A percentile compares a stretch with the other conserved stretches of the same genome.
Conservation (phyloP, 805 yeast species). For the Barnettozyma siamensis region DNA sequence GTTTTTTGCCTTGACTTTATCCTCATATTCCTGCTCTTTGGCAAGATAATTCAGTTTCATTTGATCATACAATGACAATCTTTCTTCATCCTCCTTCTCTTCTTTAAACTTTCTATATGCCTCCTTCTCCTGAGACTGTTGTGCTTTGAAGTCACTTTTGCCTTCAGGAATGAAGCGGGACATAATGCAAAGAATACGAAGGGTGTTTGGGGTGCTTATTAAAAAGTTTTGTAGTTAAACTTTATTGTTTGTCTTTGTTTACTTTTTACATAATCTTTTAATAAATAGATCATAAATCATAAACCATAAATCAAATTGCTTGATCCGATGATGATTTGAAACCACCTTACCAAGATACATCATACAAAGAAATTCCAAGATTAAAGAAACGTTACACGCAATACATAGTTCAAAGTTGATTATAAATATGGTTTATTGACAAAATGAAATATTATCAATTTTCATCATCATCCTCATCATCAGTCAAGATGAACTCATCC, state of each 20-base stretch:
- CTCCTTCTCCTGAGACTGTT: slow-evolving; percentile 14
- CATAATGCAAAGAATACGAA: slow-evolving; percentile 17
- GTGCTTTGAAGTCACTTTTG: slow-evolving; percentile 19
- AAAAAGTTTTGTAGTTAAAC: too few species aligned
- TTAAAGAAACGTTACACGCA: too few species aligned
- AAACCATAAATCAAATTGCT: too few species aligned
- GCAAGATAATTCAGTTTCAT: slow-evolving; percentile 22
- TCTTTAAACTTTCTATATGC: slow-evolving; percentile 15
- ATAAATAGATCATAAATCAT: too few species aligned
- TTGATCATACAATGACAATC: slow-evolving; percentile 23
- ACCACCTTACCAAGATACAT: too few species aligned
- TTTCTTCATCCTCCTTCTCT: slow-evolving; percentile 20
- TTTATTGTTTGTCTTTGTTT: too few species aligned
- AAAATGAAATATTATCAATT: neutral
- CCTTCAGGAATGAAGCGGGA: slow-evolving; percentile 26
- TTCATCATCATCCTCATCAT: slow-evolving; percentile 19
- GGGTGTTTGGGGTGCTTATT: too few species aligned
- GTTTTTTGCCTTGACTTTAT: slow-evolving; percentile 19
- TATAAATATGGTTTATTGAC: neutral
- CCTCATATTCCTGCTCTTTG: slow-evolving; percentile 22
- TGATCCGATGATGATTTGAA: too few species aligned
- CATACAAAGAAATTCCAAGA: too few species aligned
- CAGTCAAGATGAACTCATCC: slow-evolving; percentile 42
- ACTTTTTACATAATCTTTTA: too few species aligned
- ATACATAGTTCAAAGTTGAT: too few species aligned